Percentiles rank a stretch among this genome's conserved stretches.
Conservation (phyloP, 2,329 filamentous ascomycete species). For the Biscogniauxia mediterranea region DNA sequence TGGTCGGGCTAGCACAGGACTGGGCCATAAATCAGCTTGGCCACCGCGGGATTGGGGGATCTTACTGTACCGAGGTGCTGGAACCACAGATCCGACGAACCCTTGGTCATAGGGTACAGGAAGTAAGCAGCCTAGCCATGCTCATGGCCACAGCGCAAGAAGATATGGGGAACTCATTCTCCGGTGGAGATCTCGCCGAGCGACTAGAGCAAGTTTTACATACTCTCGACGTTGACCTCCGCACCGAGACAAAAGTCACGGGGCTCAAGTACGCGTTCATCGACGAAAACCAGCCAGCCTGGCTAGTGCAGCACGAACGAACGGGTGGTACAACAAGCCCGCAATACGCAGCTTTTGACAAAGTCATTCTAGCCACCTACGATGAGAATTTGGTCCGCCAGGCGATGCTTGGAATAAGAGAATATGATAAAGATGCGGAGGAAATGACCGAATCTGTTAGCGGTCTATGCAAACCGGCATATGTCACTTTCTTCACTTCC, state of each 20-base stretch:
- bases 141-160: conserved; percentile 20
- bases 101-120: conserved; percentile 11
- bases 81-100: conserved; percentile 21
- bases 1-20: conserved; percentile 10
- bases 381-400: neutral
- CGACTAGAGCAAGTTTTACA: conserved; percentile 12
- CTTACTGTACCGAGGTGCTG: conserved; percentile 21
- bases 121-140: conserved; percentile 18
- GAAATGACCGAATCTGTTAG: neutral
- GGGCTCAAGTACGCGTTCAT: conserved; percentile 13
- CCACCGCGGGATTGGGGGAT: conserved; percentile 16
- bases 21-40: conserved; percentile 9
- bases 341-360: conserved; percentile 15
- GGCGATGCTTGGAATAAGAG: neutral
- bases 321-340: neutral
- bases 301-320: conserved; percentile 14
- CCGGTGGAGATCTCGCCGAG: conserved; percentile 19
- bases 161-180: conserved; percentile 18
- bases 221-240: conserved; percentile 7
- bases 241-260: conserved; percentile 8
- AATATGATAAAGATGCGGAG: neutral
- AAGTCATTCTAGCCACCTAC: conserved; percentile 18
- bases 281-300: conserved; percentile 8
- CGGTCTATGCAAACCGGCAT: neutral
- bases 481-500: neutral